Evolutionary conservation across 805 yeast species (phyloP), one percentile per base, ranked within the genome.

Genomic region (Scheffersomyces lignosus): DNA sequence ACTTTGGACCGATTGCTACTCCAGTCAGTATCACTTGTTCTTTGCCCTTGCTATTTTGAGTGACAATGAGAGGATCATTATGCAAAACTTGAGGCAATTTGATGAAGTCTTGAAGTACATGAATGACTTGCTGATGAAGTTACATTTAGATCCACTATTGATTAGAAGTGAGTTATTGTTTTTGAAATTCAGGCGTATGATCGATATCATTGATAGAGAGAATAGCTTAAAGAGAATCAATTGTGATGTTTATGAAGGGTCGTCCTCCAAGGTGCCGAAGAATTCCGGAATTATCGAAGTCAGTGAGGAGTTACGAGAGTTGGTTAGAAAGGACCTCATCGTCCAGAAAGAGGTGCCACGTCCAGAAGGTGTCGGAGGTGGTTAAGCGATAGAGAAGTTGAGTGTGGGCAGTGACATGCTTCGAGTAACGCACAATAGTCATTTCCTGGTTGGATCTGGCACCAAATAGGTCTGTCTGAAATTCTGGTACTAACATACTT

Each of bases 101-200:
- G 98, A 93, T 56, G 96, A 91, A 57, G 90, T 93, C 17, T 73
- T 93, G 52, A 88, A 86, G 64, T 93, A 85, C 57, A 85, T 91
- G 78, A 93, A 93, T 62, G 97, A 91, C 51, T 71, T 93, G 41
- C 80, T 87, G 33, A 83, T 83, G 70, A 75, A 81, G 2, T 69
- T 88, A 66, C 81, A 87, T 39, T 65, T 89, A 49, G 78, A 84
- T 31, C 95, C 87, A 47, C 65, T 89, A 29, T 70, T 91, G 35
- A 79, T 86, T n/a, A 71, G 96, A 28, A 82, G 95, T 4, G 98
- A 93, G 55, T 69, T 87, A 20, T 66, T 91, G 25, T 93, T 89
- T 54, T 70, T 87, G 46, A 78, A 85, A 46, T 93, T 89, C 59
- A 76, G 80, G 51, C 81, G 87, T 43, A 83, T 89, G 73, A 77